Percentiles rank a stretch among this genome's conserved stretches.
phyloP scores from a whole-genome alignment of 345 rosid species.

The Arabidopsis arenosa region DNA sequence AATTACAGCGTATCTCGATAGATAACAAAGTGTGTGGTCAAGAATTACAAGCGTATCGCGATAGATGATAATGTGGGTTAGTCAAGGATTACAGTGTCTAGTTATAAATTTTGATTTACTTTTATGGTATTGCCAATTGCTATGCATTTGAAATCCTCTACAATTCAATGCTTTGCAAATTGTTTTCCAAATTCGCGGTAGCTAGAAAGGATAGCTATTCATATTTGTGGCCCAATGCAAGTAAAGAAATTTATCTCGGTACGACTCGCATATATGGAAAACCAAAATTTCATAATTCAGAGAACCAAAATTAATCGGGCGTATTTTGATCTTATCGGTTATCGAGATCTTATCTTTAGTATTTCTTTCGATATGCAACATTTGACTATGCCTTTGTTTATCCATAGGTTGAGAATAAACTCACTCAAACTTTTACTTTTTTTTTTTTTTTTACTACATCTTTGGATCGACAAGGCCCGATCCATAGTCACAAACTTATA shows the following conservation, averaged over 20 bases:
- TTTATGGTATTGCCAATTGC: constrained; percentile 1
- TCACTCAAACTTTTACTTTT: background rate
- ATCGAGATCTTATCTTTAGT: background rate
- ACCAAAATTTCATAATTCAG: background rate
- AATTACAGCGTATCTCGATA: background rate
- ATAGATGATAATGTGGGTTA: constrained; percentile 12
- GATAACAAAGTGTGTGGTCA: constrained; percentile 15
- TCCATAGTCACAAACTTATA: background rate
- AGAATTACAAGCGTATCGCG: background rate
- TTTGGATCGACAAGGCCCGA: too few species aligned
- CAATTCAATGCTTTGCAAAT: constrained; percentile 1
- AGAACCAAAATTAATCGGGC: background rate
- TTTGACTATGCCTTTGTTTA: background rate
- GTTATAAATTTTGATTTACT: constrained; percentile 15
- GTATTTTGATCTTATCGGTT: constrained; percentile 3
- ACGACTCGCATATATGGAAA: constrained; percentile 14
- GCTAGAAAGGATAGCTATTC: background rate
- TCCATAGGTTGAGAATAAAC: background rate
- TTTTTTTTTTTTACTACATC: background rate
- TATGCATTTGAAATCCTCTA: background rate
- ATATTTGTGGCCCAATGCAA: background rate
- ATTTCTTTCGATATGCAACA: background rate
- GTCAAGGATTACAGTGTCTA: constrained; percentile 15
- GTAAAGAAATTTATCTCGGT: constrained; percentile 15
- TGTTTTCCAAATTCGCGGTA: background rate